Evolutionary conservation across 192 early-diverging fungal species (phyloP).

Genomic region (Obelidium mucronatum): DNA sequence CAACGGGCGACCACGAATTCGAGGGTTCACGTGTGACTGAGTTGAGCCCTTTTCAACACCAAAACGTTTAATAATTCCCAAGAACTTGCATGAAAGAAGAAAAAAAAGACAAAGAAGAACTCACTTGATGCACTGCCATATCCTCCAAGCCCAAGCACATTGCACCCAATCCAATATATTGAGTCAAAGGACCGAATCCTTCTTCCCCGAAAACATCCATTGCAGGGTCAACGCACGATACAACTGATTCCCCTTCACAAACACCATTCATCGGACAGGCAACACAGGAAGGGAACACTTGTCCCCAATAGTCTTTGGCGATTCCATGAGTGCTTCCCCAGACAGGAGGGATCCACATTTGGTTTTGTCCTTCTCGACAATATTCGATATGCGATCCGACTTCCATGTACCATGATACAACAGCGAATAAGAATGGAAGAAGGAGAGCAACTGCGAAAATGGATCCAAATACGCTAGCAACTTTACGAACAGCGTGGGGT

Average conservation of each 20-base stretch:
- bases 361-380: neutral
- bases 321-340: neutral
- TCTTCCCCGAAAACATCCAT: constrained; percentile 15
- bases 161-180: constrained; percentile 7
- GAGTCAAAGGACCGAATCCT: constrained; percentile 25
- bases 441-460: constrained; percentile 11
- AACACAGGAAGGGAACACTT: constrained; percentile 20
- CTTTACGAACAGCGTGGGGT: constrained; percentile 1
- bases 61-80: too few relatives aligned
- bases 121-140: neutral
- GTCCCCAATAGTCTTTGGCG: constrained; percentile 33
- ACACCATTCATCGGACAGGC: constrained; percentile 8
- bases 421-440: constrained; percentile 20
- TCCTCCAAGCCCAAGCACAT: constrained; percentile 5
- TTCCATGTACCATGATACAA: constrained; percentile 2
- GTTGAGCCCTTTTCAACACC: neutral
- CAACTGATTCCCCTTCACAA: constrained; percentile 12
- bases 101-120: too few relatives aligned
- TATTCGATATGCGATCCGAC: constrained; percentile 11
- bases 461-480: neutral
- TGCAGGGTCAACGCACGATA: neutral
- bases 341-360: neutral
- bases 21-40: neutral
- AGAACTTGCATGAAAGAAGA: too few relatives aligned
- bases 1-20: neutral